Base-by-base conservation (phyloP, 371 early-diverging fungal genomes). In the Funneliformis caledonium region DNA sequence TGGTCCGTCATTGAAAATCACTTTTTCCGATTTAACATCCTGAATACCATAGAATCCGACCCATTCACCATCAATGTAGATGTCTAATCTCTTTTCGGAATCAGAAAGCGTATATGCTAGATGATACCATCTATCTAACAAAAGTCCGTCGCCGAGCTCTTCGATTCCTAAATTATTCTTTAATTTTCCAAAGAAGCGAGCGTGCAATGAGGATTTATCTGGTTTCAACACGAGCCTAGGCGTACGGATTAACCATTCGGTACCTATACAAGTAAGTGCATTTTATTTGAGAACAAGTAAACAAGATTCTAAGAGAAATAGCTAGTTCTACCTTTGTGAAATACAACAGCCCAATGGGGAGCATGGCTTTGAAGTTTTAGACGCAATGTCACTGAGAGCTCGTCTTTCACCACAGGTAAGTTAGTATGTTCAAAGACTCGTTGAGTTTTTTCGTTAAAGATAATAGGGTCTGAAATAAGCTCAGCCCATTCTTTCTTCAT, bases 401-500 rank as follows among this genome's bases (percentile, higher is more conserved):
- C 50, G 56, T 73, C 26, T 3, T 22, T 73, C 43, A 52, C 56
- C 11, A 33, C 0, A 52, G 74, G 74, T 31, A 73, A 52, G 8
- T 73, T 33, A 16, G 74, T 9, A 59, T 73, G 50, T 2, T 73
- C 16, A 59, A 73, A 52, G 4, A 73, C 12, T 47, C 22, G 52
- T 48, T 59, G 50, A 56, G 50, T 26, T 31, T 59, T 4, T 50
- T 11, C 52, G 8, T 16, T 14, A 22, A 73, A 50, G 4, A 9
- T 22, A 59, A 73, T 52, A 1, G 74, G 74, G 33, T 73, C 56
- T 37, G 50, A 56, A 50, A 73, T 73, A 10, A 73, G 74, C 19
- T 73, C 74, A 31, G 50, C 50, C 72, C 72, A 72, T 22, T 72
- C 72, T 72, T 2, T 70, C n/a, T n/a, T n/a, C n/a, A n/a, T n/a